phyloP scores from a whole-genome alignment of 371 early-diverging fungal genomes.

The Lichtheimia ramosa region DNA sequence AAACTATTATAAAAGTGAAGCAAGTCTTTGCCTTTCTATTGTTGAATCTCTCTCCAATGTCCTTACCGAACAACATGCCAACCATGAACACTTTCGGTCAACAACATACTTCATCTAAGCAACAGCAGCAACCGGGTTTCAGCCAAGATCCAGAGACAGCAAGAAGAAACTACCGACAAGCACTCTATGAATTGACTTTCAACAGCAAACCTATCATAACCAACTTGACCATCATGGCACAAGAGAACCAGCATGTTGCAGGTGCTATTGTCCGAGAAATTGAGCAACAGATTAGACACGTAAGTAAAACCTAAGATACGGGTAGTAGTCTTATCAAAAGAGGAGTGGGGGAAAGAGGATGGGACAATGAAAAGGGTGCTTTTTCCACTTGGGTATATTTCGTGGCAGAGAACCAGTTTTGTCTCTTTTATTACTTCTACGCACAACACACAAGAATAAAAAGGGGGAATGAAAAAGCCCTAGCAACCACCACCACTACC shows the following conservation, averaged over 20 bases:
- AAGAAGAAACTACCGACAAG: slow-evolving; percentile 33
- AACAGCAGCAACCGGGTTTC: slow-evolving; percentile 17
- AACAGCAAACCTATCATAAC: slow-evolving; percentile 92
- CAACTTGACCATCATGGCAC: slow-evolving; percentile 83
- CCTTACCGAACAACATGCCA: slow-evolving; percentile 21
- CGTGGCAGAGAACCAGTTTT: background rate
- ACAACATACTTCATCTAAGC: slow-evolving; percentile 11
- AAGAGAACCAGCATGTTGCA: slow-evolving; percentile 67
- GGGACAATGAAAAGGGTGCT: background rate
- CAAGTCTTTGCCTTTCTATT: too few species aligned
- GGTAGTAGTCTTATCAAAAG: background rate
- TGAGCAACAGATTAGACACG: slow-evolving; percentile 77
- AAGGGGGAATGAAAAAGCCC: background rate
- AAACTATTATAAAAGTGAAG: too few species aligned
- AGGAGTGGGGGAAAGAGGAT: background rate
- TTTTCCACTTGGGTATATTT: background rate
- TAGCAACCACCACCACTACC: slow-evolving; percentile 1
- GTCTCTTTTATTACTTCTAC: background rate
- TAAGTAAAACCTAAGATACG: slow-evolving; percentile 44
- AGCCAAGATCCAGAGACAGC: slow-evolving; percentile 31
- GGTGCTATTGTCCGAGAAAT: slow-evolving; percentile 79
- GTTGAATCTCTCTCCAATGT: slow-evolving; percentile 16
- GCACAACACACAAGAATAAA: background rate
- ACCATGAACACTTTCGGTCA: slow-evolving; percentile 17
- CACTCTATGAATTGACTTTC: slow-evolving; percentile 74